Evolutionary conservation across 148 eudicot genomes (phyloP), one percentile per base, ranked within the genome.

Genomic region (Chenopodium suecicum): DNA sequence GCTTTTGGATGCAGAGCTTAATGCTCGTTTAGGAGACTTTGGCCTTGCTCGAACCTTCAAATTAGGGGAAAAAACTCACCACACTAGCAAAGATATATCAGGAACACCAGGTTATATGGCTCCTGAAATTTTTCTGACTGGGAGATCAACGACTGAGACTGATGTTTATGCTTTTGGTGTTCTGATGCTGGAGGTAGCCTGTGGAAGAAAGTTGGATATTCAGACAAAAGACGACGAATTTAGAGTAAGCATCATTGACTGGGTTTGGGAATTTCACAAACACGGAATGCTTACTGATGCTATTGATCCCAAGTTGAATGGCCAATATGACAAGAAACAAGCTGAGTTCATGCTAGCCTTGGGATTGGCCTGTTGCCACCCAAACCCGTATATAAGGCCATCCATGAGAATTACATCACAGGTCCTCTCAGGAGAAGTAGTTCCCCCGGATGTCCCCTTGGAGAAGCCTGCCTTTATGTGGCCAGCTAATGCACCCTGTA

Each of bases 81-180:
- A 86, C 22, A 63, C 86, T 4, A 86, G 89, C 0, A 79, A 81
- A 41, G 78, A 86, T 78, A 84, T 83, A 7, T 89, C 91, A 0
- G 89, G 91, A 17, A 89, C 90, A 54, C 82, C 77, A 54, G 90
- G 90, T 9, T 89, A 87, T 27, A 86, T 87, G 83, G 90, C 91
- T 4, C 90, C 91, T 0, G 90, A 89, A 82, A 71, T 79, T 50
- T 86, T 89, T 79, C 91, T 68, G 75, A 82, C 83, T 0, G 91
- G 90, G 1, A 87, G 81, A 82, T 83, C 91, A 4, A 89, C 87
- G 6, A 73, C 80, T 12, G 81, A 86, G 52, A 85, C 90, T 0
- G 88, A 87, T 29, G 83, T 89, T 2, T 89, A 70, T 37, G 87
- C 90, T 27, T 89, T 87, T 17, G 91, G 91, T 2, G 86, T 87